Evolutionary conservation across 1,284 basidiomycete species (phyloP).

Genomic region (Takashimella koratensis): DNA sequence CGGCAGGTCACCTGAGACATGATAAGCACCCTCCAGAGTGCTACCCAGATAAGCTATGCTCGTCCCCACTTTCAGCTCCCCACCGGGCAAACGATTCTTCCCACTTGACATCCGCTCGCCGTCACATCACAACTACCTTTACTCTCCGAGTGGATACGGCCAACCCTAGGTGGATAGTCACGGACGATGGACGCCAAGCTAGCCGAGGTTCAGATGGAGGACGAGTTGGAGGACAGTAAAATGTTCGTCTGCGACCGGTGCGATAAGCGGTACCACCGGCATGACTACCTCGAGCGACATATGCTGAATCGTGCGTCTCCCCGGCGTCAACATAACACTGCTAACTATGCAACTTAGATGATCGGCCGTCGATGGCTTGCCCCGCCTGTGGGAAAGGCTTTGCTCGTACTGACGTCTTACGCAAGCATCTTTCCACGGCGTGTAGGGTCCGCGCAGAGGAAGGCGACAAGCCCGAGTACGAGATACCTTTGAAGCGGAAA

Average conservation of each 20-base stretch:
- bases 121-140: no score
- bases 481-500: neutral
- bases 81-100: no score
- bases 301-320: slow-evolving; percentile 22
- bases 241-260: slow-evolving; percentile 18
- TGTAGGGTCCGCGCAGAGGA: slow-evolving; percentile 19
- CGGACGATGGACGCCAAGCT: no score
- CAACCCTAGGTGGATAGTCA: no score
- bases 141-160: no score
- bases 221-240: slow-evolving; percentile 4
- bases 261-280: slow-evolving; percentile 18
- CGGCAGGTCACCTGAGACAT: no score
- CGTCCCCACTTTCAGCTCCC: no score
- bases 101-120: no score
- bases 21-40: no score
- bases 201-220: no score
- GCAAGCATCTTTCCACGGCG: slow-evolving; percentile 21
- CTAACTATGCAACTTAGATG: slow-evolving; percentile 8
- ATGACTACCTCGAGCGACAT: slow-evolving; percentile 22
- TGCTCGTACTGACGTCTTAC: slow-evolving; percentile 20
- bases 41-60: no score
- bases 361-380: slow-evolving; percentile 13
- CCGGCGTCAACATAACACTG: neutral
- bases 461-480: slow-evolving; percentile 2
- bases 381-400: slow-evolving; percentile 22